Percentiles rank a stretch among this genome's conserved stretches.
phyloP scores from a whole-genome alignment of 768 basidiomycete genomes.

The Rhodotorula toruloides region DNA sequence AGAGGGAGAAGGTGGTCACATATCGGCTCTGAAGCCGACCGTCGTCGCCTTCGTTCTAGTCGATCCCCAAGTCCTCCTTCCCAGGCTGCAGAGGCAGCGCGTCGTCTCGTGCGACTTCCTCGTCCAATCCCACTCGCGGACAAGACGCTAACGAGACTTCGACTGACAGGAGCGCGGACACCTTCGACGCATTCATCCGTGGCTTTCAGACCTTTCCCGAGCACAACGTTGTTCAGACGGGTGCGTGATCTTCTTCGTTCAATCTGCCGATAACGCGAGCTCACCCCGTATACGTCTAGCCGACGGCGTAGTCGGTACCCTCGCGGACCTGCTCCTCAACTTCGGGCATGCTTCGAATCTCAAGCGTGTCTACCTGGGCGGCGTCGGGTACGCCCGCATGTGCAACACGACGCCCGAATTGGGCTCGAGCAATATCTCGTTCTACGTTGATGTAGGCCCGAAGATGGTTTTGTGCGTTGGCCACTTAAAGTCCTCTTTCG shows the following conservation, averaged over 20 bases:
- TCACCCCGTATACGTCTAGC: not conserved
- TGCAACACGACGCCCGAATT: not conserved
- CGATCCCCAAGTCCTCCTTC: no score
- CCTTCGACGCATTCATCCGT: no score
- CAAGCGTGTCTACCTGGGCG: slow-evolving; percentile 1
- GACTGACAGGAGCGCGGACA: no score
- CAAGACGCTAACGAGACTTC: no score
- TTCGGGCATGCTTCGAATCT: not conserved
- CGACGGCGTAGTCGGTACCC: not conserved
- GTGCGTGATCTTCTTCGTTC: not conserved
- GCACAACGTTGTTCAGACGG: not conserved
- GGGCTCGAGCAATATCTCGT: not conserved
- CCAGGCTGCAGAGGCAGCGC: no score
- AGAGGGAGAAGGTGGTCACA: not conserved
- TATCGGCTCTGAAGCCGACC: no score
- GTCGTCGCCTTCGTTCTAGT: no score
- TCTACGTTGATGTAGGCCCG: not conserved
- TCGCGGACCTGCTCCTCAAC: not conserved
- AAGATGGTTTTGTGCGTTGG: not conserved
- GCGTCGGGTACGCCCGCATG: not conserved
- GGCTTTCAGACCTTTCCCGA: no score
- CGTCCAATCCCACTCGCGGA: no score
- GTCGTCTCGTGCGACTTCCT: no score
- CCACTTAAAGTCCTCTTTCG: not conserved
- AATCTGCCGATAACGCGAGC: no score